Percentiles rank a stretch among this genome's conserved stretches.
These are phyloP conservation scores for Ilex asprella DNA, from an alignment of 257 asterid species.

Conservation along the genomic window DNA sequence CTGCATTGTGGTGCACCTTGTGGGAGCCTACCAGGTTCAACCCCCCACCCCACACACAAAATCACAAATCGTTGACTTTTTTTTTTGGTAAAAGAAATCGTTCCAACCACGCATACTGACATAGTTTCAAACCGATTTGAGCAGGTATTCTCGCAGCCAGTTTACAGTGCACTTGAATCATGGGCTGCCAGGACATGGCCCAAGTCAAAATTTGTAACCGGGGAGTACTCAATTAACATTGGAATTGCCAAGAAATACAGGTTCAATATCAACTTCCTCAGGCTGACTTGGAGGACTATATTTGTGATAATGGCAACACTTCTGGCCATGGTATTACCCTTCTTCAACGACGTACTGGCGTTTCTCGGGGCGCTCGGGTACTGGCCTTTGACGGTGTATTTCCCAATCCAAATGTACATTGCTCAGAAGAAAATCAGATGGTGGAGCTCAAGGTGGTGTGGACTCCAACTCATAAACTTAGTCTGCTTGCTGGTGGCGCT, in stretches of 20 bases:
- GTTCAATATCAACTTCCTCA: constrained; percentile 31
- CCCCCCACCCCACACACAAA: too few species aligned
- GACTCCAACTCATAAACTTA: constrained; percentile 37
- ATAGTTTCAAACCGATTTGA: too few species aligned
- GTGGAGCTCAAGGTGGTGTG: constrained; percentile 33
- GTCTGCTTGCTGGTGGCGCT: constrained; percentile 41
- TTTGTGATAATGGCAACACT: constrained; percentile 37
- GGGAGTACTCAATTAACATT: constrained; percentile 24
- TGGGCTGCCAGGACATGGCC: constrained; percentile 37
- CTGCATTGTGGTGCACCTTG: constrained; percentile 50
- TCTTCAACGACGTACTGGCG: constrained; percentile 48
- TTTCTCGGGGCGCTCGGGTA: constrained; percentile 48
- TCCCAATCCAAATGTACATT: constrained; percentile 48
- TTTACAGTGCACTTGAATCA: constrained; percentile 28
- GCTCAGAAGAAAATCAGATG: constrained; percentile 24
- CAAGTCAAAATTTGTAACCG: constrained; percentile 23
- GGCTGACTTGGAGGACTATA: constrained; percentile 43
- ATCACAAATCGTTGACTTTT: too few species aligned
- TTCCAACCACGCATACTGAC: too few species aligned
- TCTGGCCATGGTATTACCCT: constrained; percentile 42
- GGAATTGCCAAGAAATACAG: constrained; percentile 8
- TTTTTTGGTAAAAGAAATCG: too few species aligned
- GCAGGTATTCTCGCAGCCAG: constrained; percentile 42
- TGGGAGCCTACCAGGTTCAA: constrained; percentile 50
- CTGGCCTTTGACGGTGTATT: constrained; percentile 52